These are phyloP conservation scores for Pistacia atlantica DNA, from an alignment of 345 rosid species.

Conservation along the genomic window DNA sequence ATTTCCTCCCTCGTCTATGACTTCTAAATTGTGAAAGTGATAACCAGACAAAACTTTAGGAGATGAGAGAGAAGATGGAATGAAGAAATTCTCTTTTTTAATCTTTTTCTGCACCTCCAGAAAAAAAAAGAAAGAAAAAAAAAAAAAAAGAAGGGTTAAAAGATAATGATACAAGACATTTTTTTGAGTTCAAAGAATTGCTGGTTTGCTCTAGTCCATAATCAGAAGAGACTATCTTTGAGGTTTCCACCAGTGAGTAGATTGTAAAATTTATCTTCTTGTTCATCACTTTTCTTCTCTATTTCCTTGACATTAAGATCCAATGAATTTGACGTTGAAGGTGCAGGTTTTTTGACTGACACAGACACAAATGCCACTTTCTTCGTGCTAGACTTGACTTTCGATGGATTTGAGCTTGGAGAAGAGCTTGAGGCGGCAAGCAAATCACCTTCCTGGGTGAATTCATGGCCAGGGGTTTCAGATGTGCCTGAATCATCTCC, in stretches of 20 bases:
- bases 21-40: neutral
- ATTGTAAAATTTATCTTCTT: conserved; percentile 46
- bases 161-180: neutral
- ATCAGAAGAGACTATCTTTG: conserved; percentile 40
- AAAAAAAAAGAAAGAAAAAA: neutral
- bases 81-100: neutral
- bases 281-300: conserved; percentile 19
- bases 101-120: neutral
- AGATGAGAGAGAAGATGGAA: neutral
- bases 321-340: conserved; percentile 26
- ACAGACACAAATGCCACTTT: conserved; percentile 72
- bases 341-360: conserved; percentile 49
- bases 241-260: conserved; percentile 47
- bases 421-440: conserved; percentile 19
- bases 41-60: neutral
- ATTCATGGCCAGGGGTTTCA: conserved; percentile 10
- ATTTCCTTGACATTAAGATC: conserved; percentile 27
- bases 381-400: conserved; percentile 24
- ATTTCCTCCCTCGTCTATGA: neutral
- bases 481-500: conserved; percentile 19
- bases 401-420: conserved; percentile 10
- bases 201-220: neutral
- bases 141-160: neutral
- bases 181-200: neutral
- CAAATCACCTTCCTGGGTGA: conserved; percentile 13